Evolutionary conservation across 1,284 basidiomycete genomes (phyloP), one percentile per base, ranked within the genome.

Genomic region (Papiliotrema terrestris): DNA sequence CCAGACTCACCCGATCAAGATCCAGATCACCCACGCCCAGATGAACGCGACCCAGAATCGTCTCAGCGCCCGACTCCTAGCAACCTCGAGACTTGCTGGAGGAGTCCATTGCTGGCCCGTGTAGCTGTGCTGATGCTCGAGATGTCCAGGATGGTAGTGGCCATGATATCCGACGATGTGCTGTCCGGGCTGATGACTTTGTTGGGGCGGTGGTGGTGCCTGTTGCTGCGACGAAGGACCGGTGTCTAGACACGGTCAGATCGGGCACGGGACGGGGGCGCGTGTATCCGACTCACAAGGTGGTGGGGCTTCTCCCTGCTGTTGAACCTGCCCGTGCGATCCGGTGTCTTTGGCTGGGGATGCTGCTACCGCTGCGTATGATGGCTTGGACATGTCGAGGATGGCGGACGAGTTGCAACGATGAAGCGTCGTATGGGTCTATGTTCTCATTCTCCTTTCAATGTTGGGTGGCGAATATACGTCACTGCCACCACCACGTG

Each of bases 1-100:
- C n/a, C n/a, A n/a, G n/a, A 71, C 73, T 64, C 51, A 76, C 74
- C 68, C 72, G 25, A 68, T 39, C 8, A 67, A 39, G 23, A 74
- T 61, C 63, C 67, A 76, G 47, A 76, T 74, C n/a, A 65, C 49
- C 57, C 72, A 67, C 1, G 67, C 74, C 69, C 69, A 74, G 43
- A 72, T 57, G 54, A 76, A 59, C 1, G 74, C 68, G 17, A 61
- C 57, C 63, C 70, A 74, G 59, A 76, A 76, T 43, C 74, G 56
- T 35, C 67, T 56, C n/a, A 67, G 49, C 8, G 74, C 72, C 36
- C 74, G 52, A 20, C 63, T 52, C 38, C 60, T 54, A 4, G 72
- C 74, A 5, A 72, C 62, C 20, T 44, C 50, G 3, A 58, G 50
- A 45, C 52, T 60, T 1, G 67, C 50, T 2, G 63, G 63, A 8